phyloP scores from a whole-genome alignment of 495 filamentous ascomycete genomes.

The Hypoxylon perforatum region DNA sequence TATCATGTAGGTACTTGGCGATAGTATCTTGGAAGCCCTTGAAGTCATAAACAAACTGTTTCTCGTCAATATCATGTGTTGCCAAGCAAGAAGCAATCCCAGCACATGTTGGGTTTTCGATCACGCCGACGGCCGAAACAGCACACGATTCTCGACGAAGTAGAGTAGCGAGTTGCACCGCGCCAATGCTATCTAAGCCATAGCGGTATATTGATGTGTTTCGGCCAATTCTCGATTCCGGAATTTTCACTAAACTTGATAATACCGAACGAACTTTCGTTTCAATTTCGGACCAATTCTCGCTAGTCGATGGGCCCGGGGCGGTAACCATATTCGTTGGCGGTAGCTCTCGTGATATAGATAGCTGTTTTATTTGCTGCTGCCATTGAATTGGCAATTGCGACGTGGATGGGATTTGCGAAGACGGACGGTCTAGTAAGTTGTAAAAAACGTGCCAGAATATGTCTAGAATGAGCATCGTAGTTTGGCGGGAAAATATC shows the following conservation, averaged over 20 bases:
- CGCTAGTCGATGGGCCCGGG: slow-evolving; percentile 1
- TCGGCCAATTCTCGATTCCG: slow-evolving; percentile 65
- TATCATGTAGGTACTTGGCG: slow-evolving; percentile 35
- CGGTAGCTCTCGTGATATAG: not conserved
- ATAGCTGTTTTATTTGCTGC: slow-evolving; percentile 23
- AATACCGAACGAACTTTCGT: slow-evolving; percentile 65
- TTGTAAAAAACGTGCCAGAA: slow-evolving; percentile 58
- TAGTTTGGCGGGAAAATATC: slow-evolving; percentile 53
- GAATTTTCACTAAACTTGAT: slow-evolving; percentile 61
- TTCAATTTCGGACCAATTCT: slow-evolving; percentile 64
- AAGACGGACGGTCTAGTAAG: slow-evolving; percentile 48
- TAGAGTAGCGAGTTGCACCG: slow-evolving; percentile 77
- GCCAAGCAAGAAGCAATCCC: slow-evolving; percentile 53
- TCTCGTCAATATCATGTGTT: not conserved
- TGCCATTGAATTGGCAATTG: slow-evolving; percentile 29
- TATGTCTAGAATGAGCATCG: slow-evolving; percentile 56
- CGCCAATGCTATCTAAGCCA: slow-evolving; percentile 88
- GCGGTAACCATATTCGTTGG: not conserved
- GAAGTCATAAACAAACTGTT: slow-evolving; percentile 59
- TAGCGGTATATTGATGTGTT: slow-evolving; percentile 80
- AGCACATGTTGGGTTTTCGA: slow-evolving; percentile 67
- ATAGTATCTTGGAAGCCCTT: slow-evolving; percentile 47
- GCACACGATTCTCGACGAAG: slow-evolving; percentile 67
- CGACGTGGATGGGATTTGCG: slow-evolving; percentile 28
- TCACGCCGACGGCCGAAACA: slow-evolving; percentile 73